A percentile compares a stretch with the other conserved stretches of the same genome.
phyloP scores from a whole-genome alignment of 2,329 filamentous ascomycete species.

The Hypoxylon sp. region DNA sequence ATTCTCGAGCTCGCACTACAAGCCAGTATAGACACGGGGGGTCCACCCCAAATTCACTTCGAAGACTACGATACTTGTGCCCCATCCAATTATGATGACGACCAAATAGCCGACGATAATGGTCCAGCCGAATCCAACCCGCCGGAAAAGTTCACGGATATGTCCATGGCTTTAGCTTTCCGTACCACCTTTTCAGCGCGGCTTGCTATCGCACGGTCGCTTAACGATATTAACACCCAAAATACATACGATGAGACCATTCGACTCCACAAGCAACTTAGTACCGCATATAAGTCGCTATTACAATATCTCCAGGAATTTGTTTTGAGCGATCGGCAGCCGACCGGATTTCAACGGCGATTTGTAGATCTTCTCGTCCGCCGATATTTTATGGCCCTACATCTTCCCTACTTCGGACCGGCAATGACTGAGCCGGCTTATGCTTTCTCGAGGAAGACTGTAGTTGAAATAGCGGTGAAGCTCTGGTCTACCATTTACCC shows the following conservation, averaged over 20 bases:
- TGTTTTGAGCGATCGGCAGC: constrained; percentile 27
- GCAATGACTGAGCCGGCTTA: constrained; percentile 61
- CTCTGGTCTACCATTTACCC: constrained; percentile 61
- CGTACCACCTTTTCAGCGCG: constrained; percentile 61
- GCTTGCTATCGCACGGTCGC: constrained; percentile 59
- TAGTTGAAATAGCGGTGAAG: constrained; percentile 64
- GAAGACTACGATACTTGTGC: constrained; percentile 66
- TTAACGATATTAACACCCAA: constrained; percentile 60
- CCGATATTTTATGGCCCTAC: constrained; percentile 69
- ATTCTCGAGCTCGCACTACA: constrained; percentile 69
- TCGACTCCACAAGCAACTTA: constrained; percentile 60
- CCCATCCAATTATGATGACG: constrained; percentile 68
- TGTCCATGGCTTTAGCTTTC: constrained; percentile 65
- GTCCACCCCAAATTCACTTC: constrained; percentile 62
- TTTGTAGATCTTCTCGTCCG: constrained; percentile 67
- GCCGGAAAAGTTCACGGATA: constrained; percentile 60
- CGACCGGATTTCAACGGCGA: constrained; percentile 59
- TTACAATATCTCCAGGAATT: constrained; percentile 54
- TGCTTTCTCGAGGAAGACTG: constrained; percentile 65
- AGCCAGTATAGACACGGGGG: constrained; percentile 65
- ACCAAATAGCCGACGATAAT: constrained; percentile 61
- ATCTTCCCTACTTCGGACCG: constrained; percentile 65
- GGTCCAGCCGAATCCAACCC: constrained; percentile 39
- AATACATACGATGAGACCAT: constrained; percentile 63
- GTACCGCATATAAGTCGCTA: constrained; percentile 60